Evolutionary conservation across 805 yeast genomes (phyloP).

Genomic region (Cyberlindnera mycetangii): DNA sequence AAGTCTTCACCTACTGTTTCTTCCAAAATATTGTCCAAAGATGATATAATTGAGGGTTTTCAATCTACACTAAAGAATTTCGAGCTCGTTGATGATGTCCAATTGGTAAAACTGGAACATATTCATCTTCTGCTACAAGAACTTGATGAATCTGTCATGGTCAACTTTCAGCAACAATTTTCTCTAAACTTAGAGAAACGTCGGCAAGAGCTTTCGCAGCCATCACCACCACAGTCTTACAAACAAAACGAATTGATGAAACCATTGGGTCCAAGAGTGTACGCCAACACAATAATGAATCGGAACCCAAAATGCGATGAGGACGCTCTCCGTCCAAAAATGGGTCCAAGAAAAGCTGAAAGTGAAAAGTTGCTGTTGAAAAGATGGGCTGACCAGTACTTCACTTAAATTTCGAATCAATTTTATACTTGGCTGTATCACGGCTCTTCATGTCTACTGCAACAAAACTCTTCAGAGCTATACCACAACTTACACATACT

Average conservation of each 20-base stretch:
- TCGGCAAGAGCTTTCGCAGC: not conserved
- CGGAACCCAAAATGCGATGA: not conserved
- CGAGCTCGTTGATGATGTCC: conserved; percentile 13
- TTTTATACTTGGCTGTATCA: not conserved
- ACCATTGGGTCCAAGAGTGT: not conserved
- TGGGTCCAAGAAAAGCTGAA: conserved; percentile 21
- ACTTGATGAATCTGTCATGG: conserved; percentile 16
- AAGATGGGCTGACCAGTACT: conserved; percentile 45
- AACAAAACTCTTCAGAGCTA: too few relatives aligned
- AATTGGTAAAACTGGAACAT: conserved; percentile 17
- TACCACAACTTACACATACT: too few relatives aligned
- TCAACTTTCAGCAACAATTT: conserved; percentile 5
- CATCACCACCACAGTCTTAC: not conserved
- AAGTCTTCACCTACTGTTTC: not conserved
- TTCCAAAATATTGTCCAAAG: conserved; percentile 6
- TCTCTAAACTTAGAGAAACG: conserved; percentile 6
- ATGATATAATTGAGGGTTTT: conserved; percentile 10
- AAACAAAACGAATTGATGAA: not conserved
- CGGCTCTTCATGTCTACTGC: too few relatives aligned
- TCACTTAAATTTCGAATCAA: conserved; percentile 14
- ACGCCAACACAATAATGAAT: conserved; percentile 1
- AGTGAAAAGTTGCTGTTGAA: conserved; percentile 44
- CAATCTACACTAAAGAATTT: conserved; percentile 3
- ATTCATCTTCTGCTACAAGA: conserved; percentile 15
- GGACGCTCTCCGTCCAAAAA: not conserved